These are phyloP conservation scores for Calonectria henricotiae DNA, from an alignment of 2,329 filamentous ascomycete genomes.

Conservation along the genomic window DNA sequence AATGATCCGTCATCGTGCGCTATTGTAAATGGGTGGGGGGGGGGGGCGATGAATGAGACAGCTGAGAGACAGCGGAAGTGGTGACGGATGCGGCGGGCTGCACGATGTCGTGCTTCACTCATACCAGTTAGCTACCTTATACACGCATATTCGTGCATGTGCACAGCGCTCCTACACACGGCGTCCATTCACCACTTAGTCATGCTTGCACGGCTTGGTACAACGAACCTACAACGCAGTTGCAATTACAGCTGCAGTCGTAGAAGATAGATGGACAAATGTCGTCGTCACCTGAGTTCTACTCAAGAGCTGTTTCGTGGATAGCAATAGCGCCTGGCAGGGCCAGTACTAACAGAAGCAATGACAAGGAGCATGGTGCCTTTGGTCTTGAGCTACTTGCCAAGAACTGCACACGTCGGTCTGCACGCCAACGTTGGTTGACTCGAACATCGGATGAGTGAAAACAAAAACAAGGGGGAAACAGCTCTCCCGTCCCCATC, in stretches of 20 bases:
- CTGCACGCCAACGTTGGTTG: neutral
- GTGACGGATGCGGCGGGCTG: conserved; percentile 49
- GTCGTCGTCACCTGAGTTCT: neutral
- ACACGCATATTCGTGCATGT: conserved; percentile 29
- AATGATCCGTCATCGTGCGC: conserved; percentile 21
- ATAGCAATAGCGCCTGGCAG: neutral
- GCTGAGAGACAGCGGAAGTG: conserved; percentile 41
- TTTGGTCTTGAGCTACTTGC: conserved; percentile 3
- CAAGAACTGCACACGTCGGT: conserved; percentile 10
- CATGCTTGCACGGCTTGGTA: conserved; percentile 14
- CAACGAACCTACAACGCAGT: conserved; percentile 11
- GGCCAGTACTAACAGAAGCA: neutral
- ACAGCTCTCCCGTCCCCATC: conserved; percentile 15
- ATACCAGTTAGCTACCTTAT: conserved; percentile 43
- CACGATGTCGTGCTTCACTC: conserved; percentile 51
- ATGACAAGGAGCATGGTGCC: conserved; percentile 13
- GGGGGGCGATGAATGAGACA: conserved; percentile 44
- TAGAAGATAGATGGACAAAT: neutral
- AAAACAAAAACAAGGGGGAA: conserved; percentile 20
- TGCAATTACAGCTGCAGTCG: conserved; percentile 2
- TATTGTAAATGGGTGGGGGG: conserved; percentile 45
- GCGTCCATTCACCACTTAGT: neutral
- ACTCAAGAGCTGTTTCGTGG: neutral
- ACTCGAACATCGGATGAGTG: conserved; percentile 6
- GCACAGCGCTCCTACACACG: neutral